Evolutionary conservation across 208 protist species (phyloP), one percentile per base, ranked within the genome.

Genomic region (Acanthamoeba royreba): DNA sequence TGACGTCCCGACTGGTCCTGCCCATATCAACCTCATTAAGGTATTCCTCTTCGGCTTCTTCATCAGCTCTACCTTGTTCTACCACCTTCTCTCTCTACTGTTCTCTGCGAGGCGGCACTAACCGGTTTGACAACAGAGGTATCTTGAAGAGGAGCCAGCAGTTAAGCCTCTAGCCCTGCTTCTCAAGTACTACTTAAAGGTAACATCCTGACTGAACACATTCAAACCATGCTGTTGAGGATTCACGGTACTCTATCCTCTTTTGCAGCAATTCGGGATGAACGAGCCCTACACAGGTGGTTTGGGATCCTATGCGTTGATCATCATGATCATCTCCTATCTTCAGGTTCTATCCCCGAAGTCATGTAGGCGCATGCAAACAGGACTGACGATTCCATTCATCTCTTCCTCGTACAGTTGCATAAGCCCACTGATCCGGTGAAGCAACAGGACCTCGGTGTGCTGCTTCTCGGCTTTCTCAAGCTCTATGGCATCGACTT

Each of bases 231-330:
- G 13, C 13, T 9, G 13, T 55, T 19, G 9, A 9, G 13, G 13
- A 9, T 55, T 55, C 49, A 9, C 49, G 13, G 13, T 61, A 11
- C 86, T 28, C 25, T n/a, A 22, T n/a, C 86, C 49, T 74, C 35
- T 8, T 22, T 77, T 8, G 8, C 17, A 46, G 8, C 79, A 87
- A 53, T 58, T 87, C n/a, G 85, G 55, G 17, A 25, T 94, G 43
- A 93, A 94, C 38, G 92, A 94, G 47, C 92, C 92, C 19, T 88
- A 94, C 40, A 87, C 91, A 13, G 92, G 92, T 15, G 92, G 92
- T 38, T 17, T 94, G 13, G 92, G 92, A 19, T 91, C 66, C 49
- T 94, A 94, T 33, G 33, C 86, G 35, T 19, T 88, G 13, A 38
- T 63, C 87, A 52, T 94, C 40, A 91, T 94, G 92, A 88, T 94